These are phyloP conservation scores for Botrytis deweyae DNA, from an alignment of 2,329 filamentous ascomycete species.

Conservation along the genomic window DNA sequence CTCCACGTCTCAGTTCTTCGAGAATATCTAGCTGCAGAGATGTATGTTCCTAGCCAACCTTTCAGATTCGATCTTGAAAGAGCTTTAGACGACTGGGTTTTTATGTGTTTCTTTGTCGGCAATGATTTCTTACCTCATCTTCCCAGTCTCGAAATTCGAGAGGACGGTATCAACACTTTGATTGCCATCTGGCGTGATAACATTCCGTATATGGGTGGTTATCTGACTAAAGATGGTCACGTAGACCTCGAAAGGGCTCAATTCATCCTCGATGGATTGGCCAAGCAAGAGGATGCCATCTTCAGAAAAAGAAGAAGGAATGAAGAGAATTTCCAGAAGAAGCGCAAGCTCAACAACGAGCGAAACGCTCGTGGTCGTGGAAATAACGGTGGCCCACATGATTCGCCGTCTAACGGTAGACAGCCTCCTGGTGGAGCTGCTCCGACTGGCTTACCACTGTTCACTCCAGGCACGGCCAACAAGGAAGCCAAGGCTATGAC, in stretches of 20 bases:
- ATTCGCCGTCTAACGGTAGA: constrained; percentile 35
- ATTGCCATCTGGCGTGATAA: constrained; percentile 98
- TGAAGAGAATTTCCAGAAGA: constrained; percentile 80
- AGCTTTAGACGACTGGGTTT: constrained; percentile 96
- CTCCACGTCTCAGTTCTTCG: constrained; percentile 87
- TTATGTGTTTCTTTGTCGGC: constrained; percentile 98
- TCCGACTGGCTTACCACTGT: constrained; percentile 53
- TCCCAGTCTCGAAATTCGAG: constrained; percentile 94
- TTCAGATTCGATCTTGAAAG: constrained; percentile 93
- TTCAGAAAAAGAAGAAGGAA: constrained; percentile 84
- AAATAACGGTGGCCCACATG: constrained; percentile 33
- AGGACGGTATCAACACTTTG: constrained; percentile 94
- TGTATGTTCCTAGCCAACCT: constrained; percentile 76
- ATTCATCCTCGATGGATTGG: constrained; percentile 81
- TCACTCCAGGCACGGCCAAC: constrained; percentile 55
- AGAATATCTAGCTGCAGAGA: constrained; percentile 89
- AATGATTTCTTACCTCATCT: constrained; percentile 98
- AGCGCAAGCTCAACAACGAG: constrained; percentile 70
- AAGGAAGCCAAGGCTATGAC: constrained; percentile 64
- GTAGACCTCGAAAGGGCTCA: constrained; percentile 87
- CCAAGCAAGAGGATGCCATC: constrained; percentile 89
- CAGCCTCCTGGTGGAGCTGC: constrained; percentile 32
- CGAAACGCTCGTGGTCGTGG: constrained; percentile 42
- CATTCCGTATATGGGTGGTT: constrained; percentile 86
- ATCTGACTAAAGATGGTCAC: constrained; percentile 91